Base-by-base conservation (phyloP, 257 asterid species). In the Datura wrightii region DNA sequence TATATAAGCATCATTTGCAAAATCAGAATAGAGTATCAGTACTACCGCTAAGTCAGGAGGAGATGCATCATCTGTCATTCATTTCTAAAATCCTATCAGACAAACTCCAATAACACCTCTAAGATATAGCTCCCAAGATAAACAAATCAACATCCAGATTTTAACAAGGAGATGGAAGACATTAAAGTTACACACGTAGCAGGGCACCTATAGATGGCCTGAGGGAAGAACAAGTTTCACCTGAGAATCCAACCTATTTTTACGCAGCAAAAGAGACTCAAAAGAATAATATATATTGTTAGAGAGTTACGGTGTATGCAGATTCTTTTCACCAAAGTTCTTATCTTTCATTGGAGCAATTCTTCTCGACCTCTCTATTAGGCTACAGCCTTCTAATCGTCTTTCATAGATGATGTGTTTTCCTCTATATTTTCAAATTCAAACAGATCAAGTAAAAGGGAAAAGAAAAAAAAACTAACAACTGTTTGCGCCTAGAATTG, bases 21-120 rank as follows among this genome's bases (percentile, higher is more conserved):
- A 84, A 79, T 37, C 84, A 58, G 89, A 86, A 67, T 84, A 36
- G 19, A 80, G 66, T 44, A 83, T 34, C 66, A 80, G 81, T 65
- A 72, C 81, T 50, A 83, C 50, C 65, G 89, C 44, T 82, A 46
- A 10, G 44, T 31, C 82, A 24, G 82, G 82, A 50, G 62, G 82
- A 76, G 62, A 76, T 24, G 59, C 60, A 74, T 11, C 56, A 10
- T 44, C 55, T 19, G 24, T 31, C 82, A 76, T 24, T 76, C 62
- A 31, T 76, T 50, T 14, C 63, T 3, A 76, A 31, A 76, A n/a
- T 46, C 46, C 13, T 31, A 69, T 52, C 7, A 48, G 44, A 24
- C 8, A 50, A 74, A 48, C 81, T 50, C 81, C 14, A 76, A 6
- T 31, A 52, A 50, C 24, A 76, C 42, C 81, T 16, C 60, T 24